Evolutionary conservation across 305 asterid genomes (phyloP), one percentile per base, ranked within the genome.

Genomic region (Fraxinus paxiana): DNA sequence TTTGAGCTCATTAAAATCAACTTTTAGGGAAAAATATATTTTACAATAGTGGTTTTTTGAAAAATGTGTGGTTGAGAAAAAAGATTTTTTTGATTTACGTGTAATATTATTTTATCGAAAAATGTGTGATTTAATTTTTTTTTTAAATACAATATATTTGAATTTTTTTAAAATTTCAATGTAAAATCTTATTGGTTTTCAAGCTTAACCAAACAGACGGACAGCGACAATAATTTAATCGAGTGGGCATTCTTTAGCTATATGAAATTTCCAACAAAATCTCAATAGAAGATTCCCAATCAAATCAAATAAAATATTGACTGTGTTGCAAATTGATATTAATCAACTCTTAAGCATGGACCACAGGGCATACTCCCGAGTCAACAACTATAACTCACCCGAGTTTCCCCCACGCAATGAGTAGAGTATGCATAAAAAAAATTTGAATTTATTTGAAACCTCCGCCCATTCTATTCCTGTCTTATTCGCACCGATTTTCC

Each of bases 401-500:
- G 43, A 69, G 75, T 69, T 69, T 69, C 15, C 2, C 38, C 38
- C 75, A 69, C 22, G 5, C 10, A 69, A 37, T 30, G 75, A 69
- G 75, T 1, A 15, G 75, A 69, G 75, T 1, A 15, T 9, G 22
- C 75, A 5, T 8, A 2, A 8, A 10, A 63, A 65, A 24, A 0
- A 2, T 82, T 80, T 74, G 81, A 83, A 85, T 74, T n/a, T 73
- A 59, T 78, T 86, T 85, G 80, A 77, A 85, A 80, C 37, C 13
- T 22, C 77, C 84, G 69, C 81, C 86, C 74, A 35, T 18, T 79
- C 77, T 63, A 70, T 79, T 35, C 83, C 74, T 73, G 87, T 82
- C 87, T 30, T 75, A 80, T 61, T 84, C 83, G 41, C 82, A 15
- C 76, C 69, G 80, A 79, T 83, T 82, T 82, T 88, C 88, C 89